Base-by-base conservation (phyloP, 2,329 filamentous ascomycete genomes). In the Colletotrichum caudatum region DNA sequence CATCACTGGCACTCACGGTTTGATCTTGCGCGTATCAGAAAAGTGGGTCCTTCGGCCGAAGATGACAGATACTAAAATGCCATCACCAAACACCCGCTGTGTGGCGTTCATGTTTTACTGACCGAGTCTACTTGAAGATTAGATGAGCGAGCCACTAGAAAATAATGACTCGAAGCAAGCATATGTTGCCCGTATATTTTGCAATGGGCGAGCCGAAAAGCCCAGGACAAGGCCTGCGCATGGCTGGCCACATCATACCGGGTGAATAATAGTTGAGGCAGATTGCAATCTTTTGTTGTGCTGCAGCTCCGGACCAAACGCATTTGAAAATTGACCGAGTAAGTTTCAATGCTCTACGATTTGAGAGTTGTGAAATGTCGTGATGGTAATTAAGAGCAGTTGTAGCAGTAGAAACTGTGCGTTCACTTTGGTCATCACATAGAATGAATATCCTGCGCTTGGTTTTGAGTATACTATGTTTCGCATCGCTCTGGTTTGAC, bases 161-260 rank as follows among this genome's bases (percentile, higher is more conserved):
- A 59, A 29, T 33, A 39, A 68, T 71, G 69, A 69, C 69, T 69
- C 64, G 46, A 29, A 26, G 18, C 53, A n/a, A 54, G 54, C 33
- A 18, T 35, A 44, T 44, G 20, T 44, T 44, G 1, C 4, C 16
- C 6, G 33, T 35, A 8, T 14, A 8, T 29, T 12, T 16, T 54
- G n/a, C 26, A 20, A 11, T 16, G 20, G 20, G 53, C 33, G 6
- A 33, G 35, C 35, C 33, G 23, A 23, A 48, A 64, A 64, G 33
- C 53, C 11, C 16, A 12, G 18, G 29, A 11, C 35, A 11, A 37
- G 35, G 35, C 35, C 35, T 9, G 35, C 20, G 11, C 9, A 12
- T 62, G 12, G 59, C 14, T 39, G 16, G 29, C 7, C 16, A 26
- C 18, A n/a, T 14, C 12, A 26, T 11, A 5, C 29, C 20, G 41